Percentiles rank a stretch among this genome's conserved stretches.
These are phyloP conservation scores for Paramecium tetraurelia DNA, from an alignment of 73 alveolate genomes.

Conservation along the genomic window DNA sequence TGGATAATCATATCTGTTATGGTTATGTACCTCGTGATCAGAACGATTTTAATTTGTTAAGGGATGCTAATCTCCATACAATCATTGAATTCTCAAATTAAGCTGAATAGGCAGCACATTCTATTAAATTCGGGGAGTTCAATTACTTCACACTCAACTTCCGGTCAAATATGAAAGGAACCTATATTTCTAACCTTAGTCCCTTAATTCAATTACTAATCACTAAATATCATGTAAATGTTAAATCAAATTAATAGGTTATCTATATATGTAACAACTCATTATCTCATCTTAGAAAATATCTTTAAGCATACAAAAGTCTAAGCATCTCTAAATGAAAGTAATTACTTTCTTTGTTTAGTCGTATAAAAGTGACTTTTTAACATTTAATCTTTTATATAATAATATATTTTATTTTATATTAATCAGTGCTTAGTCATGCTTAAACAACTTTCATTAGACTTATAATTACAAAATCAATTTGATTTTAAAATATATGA, in stretches of 20 bases:
- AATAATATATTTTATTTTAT: neutral
- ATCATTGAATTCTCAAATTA: neutral
- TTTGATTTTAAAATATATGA: neutral
- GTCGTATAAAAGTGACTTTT: neutral
- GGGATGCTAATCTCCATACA: neutral
- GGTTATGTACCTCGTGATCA: slow-evolving; percentile 13
- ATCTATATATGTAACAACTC: slow-evolving; percentile 31
- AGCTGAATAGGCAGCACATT: neutral
- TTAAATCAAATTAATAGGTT: neutral
- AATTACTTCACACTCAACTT: neutral
- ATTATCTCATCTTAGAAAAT: slow-evolving; percentile 30
- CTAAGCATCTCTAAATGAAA: neutral
- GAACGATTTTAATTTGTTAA: neutral
- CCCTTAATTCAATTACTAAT: neutral
- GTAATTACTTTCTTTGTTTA: neutral
- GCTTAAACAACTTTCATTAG: neutral
- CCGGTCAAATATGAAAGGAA: neutral
- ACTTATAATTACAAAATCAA: neutral
- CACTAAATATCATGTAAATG: neutral
- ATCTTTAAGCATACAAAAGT: neutral
- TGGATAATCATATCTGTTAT: neutral
- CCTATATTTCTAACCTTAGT: neutral
- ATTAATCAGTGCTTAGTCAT: neutral
- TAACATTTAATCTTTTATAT: neutral
- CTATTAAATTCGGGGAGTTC: neutral